Percentiles rank a stretch among this genome's conserved stretches.
phyloP scores from a whole-genome alignment of 2,329 filamentous ascomycete species.

The Aspergillus ibericus region DNA sequence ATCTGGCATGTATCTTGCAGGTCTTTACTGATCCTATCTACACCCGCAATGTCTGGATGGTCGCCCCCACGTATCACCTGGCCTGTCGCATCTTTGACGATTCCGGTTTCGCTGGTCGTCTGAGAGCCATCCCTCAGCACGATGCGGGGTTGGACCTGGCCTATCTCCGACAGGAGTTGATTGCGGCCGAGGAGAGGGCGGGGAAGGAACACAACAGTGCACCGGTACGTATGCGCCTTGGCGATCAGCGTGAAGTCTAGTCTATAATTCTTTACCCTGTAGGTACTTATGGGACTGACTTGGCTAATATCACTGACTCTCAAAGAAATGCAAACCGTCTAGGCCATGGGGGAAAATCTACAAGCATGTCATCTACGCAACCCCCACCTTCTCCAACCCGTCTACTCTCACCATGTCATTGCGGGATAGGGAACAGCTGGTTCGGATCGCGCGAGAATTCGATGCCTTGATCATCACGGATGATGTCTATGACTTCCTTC shows the following conservation, averaged over 20 bases:
- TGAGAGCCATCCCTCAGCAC: conserved; percentile 74
- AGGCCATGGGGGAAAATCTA: conserved; percentile 73
- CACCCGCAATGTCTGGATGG: conserved; percentile 76
- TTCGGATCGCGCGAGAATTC: conserved; percentile 73
- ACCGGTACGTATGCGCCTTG: conserved; percentile 37
- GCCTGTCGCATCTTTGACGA: conserved; percentile 84
- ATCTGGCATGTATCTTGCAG: conserved; percentile 72
- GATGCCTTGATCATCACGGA: conserved; percentile 84
- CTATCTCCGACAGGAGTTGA: conserved; percentile 55
- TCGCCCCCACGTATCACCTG: conserved; percentile 81
- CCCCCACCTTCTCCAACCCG: conserved; percentile 87
- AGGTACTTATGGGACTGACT: no score
- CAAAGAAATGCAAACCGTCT: conserved; percentile 57
- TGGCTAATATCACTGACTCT: not conserved
- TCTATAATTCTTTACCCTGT: no score
- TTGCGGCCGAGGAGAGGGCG: conserved; percentile 51
- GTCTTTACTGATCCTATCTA: conserved; percentile 77
- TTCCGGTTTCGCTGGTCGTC: conserved; percentile 65
- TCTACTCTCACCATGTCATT: conserved; percentile 79
- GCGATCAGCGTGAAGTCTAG: not conserved
- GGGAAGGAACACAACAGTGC: conserved; percentile 37
- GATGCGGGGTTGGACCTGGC: conserved; percentile 72
- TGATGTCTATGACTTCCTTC: conserved; percentile 92
- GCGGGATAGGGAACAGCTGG: conserved; percentile 63
- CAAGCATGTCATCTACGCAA: conserved; percentile 82